Percentiles rank a stretch among this genome's conserved stretches.
Evolutionary conservation across 2,329 filamentous ascomycete species (phyloP).

Genomic region (Xylaria multiplex): DNA sequence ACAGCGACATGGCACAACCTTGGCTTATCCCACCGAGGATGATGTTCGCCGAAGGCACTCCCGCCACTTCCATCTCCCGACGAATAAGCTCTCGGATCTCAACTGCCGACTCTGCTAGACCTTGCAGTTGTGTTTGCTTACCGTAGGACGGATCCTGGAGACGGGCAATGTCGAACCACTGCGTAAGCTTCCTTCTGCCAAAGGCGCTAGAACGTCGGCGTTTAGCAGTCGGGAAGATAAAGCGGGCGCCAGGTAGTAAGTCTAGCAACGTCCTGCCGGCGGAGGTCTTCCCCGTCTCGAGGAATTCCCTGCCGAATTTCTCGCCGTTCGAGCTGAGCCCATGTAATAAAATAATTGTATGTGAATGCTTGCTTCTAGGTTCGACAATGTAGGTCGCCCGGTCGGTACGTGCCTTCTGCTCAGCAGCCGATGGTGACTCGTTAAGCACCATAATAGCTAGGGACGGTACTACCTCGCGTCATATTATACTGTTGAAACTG

Average conservation of each 20-base stretch:
- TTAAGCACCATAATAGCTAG: slow-evolving; percentile 10
- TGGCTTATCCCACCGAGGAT: slow-evolving; percentile 64
- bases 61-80: slow-evolving; percentile 45
- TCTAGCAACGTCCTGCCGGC: slow-evolving; percentile 48
- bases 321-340: slow-evolving; percentile 39
- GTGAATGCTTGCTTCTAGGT: slow-evolving; percentile 34
- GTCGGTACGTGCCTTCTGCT: neutral
- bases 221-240: slow-evolving; percentile 62
- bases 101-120: slow-evolving; percentile 54
- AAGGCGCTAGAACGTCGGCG: slow-evolving; percentile 57
- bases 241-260: slow-evolving; percentile 53
- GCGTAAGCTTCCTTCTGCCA: slow-evolving; percentile 55
- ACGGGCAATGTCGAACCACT: slow-evolving; percentile 63
- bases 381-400: slow-evolving; percentile 39
- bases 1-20: slow-evolving; percentile 60
- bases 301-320: slow-evolving; percentile 49
- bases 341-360: slow-evolving; percentile 40
- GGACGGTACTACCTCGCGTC: too few species aligned
- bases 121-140: slow-evolving; percentile 56
- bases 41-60: slow-evolving; percentile 51
- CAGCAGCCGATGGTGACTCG: slow-evolving; percentile 16
- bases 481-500: too few species aligned
- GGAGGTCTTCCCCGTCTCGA: slow-evolving; percentile 46
- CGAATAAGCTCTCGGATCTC: slow-evolving; percentile 51
- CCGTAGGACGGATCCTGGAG: slow-evolving; percentile 54